These are phyloP conservation scores for Aspergillus sp. DNA, from an alignment of 2,329 filamentous ascomycete genomes.

Conservation along the genomic window DNA sequence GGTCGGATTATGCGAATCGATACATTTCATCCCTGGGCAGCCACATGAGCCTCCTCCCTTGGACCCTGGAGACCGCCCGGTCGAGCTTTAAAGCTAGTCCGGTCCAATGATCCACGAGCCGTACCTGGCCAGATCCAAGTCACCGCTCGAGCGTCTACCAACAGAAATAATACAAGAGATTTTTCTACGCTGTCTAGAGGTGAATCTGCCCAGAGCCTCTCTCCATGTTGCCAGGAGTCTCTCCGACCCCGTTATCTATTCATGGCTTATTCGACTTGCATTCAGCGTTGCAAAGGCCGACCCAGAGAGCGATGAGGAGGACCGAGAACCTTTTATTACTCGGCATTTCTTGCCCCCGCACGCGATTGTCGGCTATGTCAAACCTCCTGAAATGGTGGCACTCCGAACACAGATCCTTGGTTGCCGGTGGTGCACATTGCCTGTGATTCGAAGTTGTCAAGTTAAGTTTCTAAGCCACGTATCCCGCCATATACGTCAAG, in stretches of 20 bases:
- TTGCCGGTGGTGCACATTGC: conserved; percentile 48
- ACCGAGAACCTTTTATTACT: conserved; percentile 39
- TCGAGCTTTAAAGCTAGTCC: conserved; percentile 8
- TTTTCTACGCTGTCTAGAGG: conserved; percentile 54
- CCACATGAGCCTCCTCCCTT: conserved; percentile 7
- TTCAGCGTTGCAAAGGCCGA: conserved; percentile 44
- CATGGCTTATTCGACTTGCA: conserved; percentile 48
- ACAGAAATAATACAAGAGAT: conserved; percentile 56
- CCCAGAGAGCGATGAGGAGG: conserved; percentile 19
- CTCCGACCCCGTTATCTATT: conserved; percentile 47
- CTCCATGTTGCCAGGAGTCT: conserved; percentile 44
- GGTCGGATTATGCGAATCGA: neutral
- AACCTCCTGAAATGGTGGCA: conserved; percentile 29
- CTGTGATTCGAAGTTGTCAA: conserved; percentile 46
- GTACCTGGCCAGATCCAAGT: conserved; percentile 9
- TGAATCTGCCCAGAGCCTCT: conserved; percentile 53
- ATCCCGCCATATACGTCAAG: conserved; percentile 34
- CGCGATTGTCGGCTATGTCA: conserved; percentile 38
- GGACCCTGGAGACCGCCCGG: conserved; percentile 7
- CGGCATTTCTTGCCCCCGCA: conserved; percentile 45
- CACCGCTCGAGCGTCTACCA: conserved; percentile 50
- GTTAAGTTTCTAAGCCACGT: conserved; percentile 42
- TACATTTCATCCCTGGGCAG: conserved; percentile 9
- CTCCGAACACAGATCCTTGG: conserved; percentile 44
- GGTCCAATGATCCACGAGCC: conserved; percentile 14